These are phyloP conservation scores for Globisporangium viniferum DNA, from an alignment of 352 stramenopile species.

Conservation along the genomic window DNA sequence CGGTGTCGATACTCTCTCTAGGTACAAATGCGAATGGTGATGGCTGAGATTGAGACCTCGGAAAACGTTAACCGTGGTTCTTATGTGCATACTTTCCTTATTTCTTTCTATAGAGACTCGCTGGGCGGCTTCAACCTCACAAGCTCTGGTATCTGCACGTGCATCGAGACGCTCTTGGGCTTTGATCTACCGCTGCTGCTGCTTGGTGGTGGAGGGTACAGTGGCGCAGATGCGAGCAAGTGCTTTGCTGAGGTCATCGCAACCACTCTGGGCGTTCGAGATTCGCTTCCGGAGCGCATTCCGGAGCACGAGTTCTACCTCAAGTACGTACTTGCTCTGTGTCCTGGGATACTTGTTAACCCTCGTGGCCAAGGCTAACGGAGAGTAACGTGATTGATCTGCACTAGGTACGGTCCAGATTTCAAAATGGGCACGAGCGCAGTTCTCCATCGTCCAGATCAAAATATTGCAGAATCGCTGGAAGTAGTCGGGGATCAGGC, in stretches of 20 bases:
- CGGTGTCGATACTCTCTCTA: slow-evolving; percentile 61
- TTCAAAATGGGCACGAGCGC: slow-evolving; percentile 9
- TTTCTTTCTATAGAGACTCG: slow-evolving; percentile 17
- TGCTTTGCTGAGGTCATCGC: slow-evolving; percentile 50
- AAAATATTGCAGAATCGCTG: slow-evolving; percentile 5
- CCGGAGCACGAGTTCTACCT: slow-evolving; percentile 61
- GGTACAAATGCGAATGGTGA: slow-evolving; percentile 10
- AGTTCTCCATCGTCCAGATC: slow-evolving; percentile 12
- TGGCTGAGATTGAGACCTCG: background rate
- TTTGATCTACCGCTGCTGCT: slow-evolving; percentile 45
- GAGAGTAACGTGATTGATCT: background rate
- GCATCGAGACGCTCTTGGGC: slow-evolving; percentile 28
- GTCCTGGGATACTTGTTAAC: too few species aligned
- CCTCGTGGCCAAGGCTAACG: background rate
- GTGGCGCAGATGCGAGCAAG: slow-evolving; percentile 51
- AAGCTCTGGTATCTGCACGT: slow-evolving; percentile 30
- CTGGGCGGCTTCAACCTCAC: slow-evolving; percentile 55
- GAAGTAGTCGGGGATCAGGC: background rate
- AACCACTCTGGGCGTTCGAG: slow-evolving; percentile 30
- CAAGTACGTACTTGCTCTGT: slow-evolving; percentile 24
- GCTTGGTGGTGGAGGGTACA: slow-evolving; percentile 66
- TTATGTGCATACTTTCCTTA: background rate
- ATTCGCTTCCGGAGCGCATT: slow-evolving; percentile 27
- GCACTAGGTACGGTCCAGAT: slow-evolving; percentile 12
- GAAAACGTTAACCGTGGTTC: background rate